Base-by-base conservation (phyloP, 2,329 filamentous ascomycete species). In the Apiospora marii region DNA sequence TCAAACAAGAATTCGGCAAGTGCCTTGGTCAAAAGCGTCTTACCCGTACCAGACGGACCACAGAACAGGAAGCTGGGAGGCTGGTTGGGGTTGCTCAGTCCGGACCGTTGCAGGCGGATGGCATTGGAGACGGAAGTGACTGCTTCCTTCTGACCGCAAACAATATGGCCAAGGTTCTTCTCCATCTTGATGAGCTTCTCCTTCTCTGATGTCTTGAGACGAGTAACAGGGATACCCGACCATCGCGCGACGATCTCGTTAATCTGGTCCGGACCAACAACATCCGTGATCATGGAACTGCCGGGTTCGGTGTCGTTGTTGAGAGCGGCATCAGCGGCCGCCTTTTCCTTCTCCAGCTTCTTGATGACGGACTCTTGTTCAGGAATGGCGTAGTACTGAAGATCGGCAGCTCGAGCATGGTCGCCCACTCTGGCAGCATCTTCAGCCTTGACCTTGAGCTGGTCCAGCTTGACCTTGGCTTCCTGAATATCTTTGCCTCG, bases 101-200 rank as follows among this genome's bases (percentile, higher is more conserved):
- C 96, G 71, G 96, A 98, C 75, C 96, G 92, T 83, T 98, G 96
- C 53, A 99, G 89, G 75, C 96, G 92, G 80, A 99, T 99, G 70
- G 96, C 95, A 79, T 99, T 98, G 71, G 96, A 96, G 44, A 99
- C 96, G 1, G 95, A 94, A 72, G 90, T 89, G 68, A 98, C 96
- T 44, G 96, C 96, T 84, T 99, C 96, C 81, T 91, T 94, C 84
- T 99, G 96, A 70, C 96, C 96, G 70, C 99, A 92, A 24, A 99
- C 96, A 34, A 97, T 85, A 82, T 95, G 93, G 76, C 90, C 87
- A 8, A 99, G 91, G 67, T 92, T 92, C 79, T 90, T 93, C 85
- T 99, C 96, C 96, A 99, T 99, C 79, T 97, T 89, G 75, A 99
- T 89, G n/a, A 99, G 89, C 87, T 98, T 98, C 82, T 99, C 96